phyloP scores from a whole-genome alignment of 169 alveolate genomes.

The Eimeria necatrix region DNA sequence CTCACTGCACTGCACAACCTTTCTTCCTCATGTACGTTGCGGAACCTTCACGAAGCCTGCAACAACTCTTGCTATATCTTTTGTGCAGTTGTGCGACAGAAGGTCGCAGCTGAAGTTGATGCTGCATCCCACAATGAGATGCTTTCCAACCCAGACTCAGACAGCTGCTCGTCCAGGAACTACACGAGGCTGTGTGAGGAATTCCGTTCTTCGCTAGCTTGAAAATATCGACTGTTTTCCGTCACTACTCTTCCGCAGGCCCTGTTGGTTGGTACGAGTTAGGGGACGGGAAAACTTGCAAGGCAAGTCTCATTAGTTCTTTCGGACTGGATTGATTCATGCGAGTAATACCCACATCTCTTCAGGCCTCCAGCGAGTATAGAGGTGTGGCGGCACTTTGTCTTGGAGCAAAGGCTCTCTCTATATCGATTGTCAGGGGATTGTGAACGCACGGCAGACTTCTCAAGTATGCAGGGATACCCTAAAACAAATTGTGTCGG shows the following conservation, averaged over 20 bases:
- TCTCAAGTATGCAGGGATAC: neutral
- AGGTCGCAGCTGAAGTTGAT: slow-evolving; percentile 57
- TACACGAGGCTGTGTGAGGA: slow-evolving; percentile 50
- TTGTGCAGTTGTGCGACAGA: slow-evolving; percentile 43
- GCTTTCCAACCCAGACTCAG: slow-evolving; percentile 61
- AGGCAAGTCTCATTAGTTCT: slow-evolving; percentile 36
- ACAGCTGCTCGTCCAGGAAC: slow-evolving; percentile 28
- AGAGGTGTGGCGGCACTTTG: slow-evolving; percentile 20
- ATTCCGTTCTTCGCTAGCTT: neutral
- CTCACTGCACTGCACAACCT: slow-evolving; percentile 54
- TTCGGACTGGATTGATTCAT: neutral
- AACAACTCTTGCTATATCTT: neutral
- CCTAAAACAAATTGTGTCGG: neutral
- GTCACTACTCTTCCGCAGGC: neutral
- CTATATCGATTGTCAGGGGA: slow-evolving; percentile 7
- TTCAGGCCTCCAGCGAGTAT: slow-evolving; percentile 39
- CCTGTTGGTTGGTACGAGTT: slow-evolving; percentile 63
- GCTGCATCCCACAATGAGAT: slow-evolving; percentile 66
- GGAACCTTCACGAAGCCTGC: neutral
- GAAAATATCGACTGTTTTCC: neutral
- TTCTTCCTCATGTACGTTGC: slow-evolving; percentile 30
- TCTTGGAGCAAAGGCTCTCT: neutral
- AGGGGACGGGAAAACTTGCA: slow-evolving; percentile 71
- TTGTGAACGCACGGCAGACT: slow-evolving; percentile 64
- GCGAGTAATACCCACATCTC: neutral